Conservation (phyloP, 768 basidiomycete species). For the Suillus plorans region DNA sequence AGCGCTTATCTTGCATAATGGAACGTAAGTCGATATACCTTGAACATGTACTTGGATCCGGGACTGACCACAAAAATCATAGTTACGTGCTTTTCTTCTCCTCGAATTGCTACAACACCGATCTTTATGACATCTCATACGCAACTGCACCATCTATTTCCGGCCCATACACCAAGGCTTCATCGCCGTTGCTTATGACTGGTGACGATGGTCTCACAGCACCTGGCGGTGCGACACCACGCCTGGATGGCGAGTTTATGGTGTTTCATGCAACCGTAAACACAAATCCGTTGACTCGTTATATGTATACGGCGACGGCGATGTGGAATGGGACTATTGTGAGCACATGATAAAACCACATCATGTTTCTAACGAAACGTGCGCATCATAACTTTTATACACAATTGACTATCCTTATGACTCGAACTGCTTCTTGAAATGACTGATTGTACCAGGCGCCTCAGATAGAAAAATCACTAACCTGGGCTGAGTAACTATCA, state of each 20-base stretch:
- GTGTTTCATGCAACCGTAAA: constrained; percentile 16
- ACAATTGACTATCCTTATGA: not conserved
- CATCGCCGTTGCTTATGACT: constrained; percentile 21
- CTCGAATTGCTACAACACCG: constrained; percentile 27
- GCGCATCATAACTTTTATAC: not conserved
- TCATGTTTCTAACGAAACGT: not conserved
- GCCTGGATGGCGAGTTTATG: constrained; percentile 13
- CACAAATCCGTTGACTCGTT: constrained; percentile 12
- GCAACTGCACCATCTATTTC: constrained; percentile 27
- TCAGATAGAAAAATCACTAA: too few relatives aligned
- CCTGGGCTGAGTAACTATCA: too few relatives aligned
- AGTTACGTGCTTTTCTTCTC: constrained; percentile 30
- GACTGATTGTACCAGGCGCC: not conserved
- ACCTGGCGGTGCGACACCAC: constrained; percentile 20
- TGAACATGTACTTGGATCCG: not conserved
- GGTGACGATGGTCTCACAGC: constrained; percentile 17
- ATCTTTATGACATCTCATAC: constrained; percentile 29
- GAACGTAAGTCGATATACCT: constrained; percentile 11
- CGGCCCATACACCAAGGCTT: constrained; percentile 32
- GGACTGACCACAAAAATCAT: not conserved
- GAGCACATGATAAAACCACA: constrained; percentile 3
- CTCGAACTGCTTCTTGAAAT: not conserved
- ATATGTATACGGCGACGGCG: constrained; percentile 13
- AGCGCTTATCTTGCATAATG: constrained; percentile 17
- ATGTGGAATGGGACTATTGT: constrained; percentile 10